These are phyloP conservation scores for Lentinula aciculospora DNA, from an alignment of 768 basidiomycete species.

Conservation along the genomic window DNA sequence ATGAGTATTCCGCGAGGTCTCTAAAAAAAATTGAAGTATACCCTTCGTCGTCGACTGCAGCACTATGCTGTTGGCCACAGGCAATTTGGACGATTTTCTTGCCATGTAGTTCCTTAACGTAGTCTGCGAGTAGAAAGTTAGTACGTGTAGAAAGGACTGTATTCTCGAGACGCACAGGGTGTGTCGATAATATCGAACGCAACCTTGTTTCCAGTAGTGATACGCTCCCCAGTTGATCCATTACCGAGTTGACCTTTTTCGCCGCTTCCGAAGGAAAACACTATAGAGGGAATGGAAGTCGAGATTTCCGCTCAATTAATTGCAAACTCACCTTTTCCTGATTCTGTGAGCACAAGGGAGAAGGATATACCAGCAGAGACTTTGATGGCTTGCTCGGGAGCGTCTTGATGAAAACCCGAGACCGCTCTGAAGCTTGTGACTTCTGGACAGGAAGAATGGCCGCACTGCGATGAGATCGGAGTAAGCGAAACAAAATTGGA, in stretches of 20 bases:
- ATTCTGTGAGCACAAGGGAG: slow-evolving; percentile 74
- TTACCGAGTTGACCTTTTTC: slow-evolving; percentile 94
- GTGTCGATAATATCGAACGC: slow-evolving; percentile 72
- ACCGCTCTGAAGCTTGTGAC: slow-evolving; percentile 61
- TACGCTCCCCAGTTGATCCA: slow-evolving; percentile 89
- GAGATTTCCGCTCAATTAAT: neutral
- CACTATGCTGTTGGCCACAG: slow-evolving; percentile 82
- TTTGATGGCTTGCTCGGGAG: slow-evolving; percentile 62
- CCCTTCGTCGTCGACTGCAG: slow-evolving; percentile 80
- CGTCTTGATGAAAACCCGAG: slow-evolving; percentile 49
- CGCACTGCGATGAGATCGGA: slow-evolving; percentile 45
- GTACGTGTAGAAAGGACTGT: neutral
- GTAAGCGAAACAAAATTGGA: neutral
- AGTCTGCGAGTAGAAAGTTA: slow-evolving; percentile 11
- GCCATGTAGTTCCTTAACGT: slow-evolving; percentile 57
- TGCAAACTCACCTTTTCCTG: slow-evolving; percentile 60
- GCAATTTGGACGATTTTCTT: slow-evolving; percentile 79
- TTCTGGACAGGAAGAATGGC: slow-evolving; percentile 61
- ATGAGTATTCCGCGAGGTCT: neutral
- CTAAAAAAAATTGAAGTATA: slow-evolving; percentile 14
- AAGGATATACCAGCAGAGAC: slow-evolving; percentile 83
- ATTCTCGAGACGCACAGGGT: slow-evolving; percentile 34
- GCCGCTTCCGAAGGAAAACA: slow-evolving; percentile 86
- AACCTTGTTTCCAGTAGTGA: slow-evolving; percentile 79
- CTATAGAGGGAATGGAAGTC: slow-evolving; percentile 31